Evolutionary conservation across 2,329 filamentous ascomycete species (phyloP).

Genomic region (Truncatella angustata): DNA sequence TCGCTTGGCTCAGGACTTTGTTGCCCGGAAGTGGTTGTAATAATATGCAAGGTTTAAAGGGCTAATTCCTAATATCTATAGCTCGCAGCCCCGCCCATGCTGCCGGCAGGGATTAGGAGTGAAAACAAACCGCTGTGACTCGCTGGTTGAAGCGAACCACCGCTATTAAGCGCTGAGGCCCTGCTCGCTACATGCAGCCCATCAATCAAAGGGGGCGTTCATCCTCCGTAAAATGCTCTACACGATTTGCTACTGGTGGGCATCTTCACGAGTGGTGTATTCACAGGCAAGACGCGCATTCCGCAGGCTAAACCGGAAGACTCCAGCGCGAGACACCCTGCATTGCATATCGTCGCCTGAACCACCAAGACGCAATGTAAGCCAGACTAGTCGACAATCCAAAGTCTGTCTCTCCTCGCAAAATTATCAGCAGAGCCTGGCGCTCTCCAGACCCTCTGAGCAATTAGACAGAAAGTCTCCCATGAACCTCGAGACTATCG

Average conservation of each 20-base stretch:
- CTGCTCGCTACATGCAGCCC: slow-evolving; percentile 47
- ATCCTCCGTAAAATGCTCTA: slow-evolving; percentile 18
- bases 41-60: neutral
- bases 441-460: too few relatives aligned
- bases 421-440: too few relatives aligned
- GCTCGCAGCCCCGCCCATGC: slow-evolving; percentile 5
- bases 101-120: slow-evolving; percentile 8
- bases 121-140: slow-evolving; percentile 30
- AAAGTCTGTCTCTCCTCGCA: too few relatives aligned
- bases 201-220: slow-evolving; percentile 19
- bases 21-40: slow-evolving; percentile 16
- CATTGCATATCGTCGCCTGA: slow-evolving; percentile 17
- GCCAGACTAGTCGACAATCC: slow-evolving; percentile 16
- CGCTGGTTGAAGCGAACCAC: slow-evolving; percentile 41
- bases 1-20: neutral
- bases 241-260: slow-evolving; percentile 23
- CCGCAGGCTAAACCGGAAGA: slow-evolving; percentile 32
- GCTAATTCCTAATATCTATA: slow-evolving; percentile 12
- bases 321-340: slow-evolving; percentile 16
- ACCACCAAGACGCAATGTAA: slow-evolving; percentile 14
- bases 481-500: too few relatives aligned
- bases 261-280: slow-evolving; percentile 22
- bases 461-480: too few relatives aligned
- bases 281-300: slow-evolving; percentile 33
- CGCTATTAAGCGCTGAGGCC: slow-evolving; percentile 56